Percentiles rank a stretch among this genome's conserved stretches.
phyloP scores from a whole-genome alignment of 345 rosid genomes.

The Eutrema japonicum region DNA sequence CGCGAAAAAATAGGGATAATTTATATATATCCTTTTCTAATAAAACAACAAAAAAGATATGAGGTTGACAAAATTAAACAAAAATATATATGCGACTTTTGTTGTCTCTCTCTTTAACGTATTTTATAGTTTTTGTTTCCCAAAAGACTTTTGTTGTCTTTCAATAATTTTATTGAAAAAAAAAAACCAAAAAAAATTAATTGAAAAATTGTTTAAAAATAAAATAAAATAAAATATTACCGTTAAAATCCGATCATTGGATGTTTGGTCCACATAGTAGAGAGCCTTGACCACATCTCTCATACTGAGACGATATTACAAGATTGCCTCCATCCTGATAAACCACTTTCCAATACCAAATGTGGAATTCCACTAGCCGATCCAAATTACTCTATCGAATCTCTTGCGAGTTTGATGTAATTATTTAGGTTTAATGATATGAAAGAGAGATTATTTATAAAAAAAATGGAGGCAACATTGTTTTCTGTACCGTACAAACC shows the following conservation, averaged over 20 bases:
- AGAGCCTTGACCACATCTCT: constrained; percentile 44
- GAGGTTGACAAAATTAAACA: constrained; percentile 39
- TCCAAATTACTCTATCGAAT: neutral
- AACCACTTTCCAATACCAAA: constrained; percentile 10
- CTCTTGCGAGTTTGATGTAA: neutral
- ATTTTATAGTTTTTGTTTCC: constrained; percentile 18
- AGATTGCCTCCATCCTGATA: constrained; percentile 6
- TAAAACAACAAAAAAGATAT: constrained; percentile 22
- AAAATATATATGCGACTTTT: constrained; percentile 15
- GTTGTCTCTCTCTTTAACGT: constrained; percentile 14
- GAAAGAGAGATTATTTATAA: no score
- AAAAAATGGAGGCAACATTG: no score
- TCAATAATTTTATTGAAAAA: no score
- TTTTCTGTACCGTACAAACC: neutral
- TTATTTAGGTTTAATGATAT: neutral
- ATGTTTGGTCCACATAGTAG: constrained; percentile 36
- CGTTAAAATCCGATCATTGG: constrained; percentile 44
- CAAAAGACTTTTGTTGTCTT: no score
- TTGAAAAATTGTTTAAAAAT: no score
- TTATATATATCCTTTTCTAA: neutral
- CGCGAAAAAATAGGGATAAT: neutral
- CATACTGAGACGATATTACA: constrained; percentile 7
- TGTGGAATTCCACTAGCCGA: neutral
- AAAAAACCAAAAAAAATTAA: no score
- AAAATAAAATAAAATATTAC: no score